phyloP scores from a whole-genome alignment of 2,329 filamentous ascomycete genomes.

The Aspergillus sergii region DNA sequence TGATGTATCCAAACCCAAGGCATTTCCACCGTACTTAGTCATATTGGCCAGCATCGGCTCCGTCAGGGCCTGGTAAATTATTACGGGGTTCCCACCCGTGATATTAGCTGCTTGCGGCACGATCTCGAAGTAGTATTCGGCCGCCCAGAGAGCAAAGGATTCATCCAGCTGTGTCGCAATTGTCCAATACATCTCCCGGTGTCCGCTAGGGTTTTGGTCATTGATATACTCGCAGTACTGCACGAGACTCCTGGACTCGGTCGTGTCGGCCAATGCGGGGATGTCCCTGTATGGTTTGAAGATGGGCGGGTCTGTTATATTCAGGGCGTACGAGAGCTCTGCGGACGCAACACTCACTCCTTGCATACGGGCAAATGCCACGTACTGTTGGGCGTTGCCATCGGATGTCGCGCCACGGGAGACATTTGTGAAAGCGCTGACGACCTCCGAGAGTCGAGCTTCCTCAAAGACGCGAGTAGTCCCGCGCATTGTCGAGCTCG shows the following conservation, averaged over 20 bases:
- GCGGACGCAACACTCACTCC: conserved; percentile 31
- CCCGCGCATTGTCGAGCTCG: conserved; percentile 43
- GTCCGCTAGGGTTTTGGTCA: conserved; percentile 33
- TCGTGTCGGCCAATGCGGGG: conserved; percentile 31
- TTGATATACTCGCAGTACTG: conserved; percentile 39
- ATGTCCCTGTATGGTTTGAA: conserved; percentile 42
- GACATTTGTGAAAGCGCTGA: conserved; percentile 38
- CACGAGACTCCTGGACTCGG: conserved; percentile 29
- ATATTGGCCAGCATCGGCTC: conserved; percentile 32
- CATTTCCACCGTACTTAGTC: conserved; percentile 20
- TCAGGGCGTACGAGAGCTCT: conserved; percentile 43
- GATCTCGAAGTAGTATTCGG: conserved; percentile 6
- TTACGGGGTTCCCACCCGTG: conserved; percentile 1
- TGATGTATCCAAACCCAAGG: conserved; percentile 8
- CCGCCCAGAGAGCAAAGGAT: conserved; percentile 26
- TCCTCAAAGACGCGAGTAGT: conserved; percentile 34
- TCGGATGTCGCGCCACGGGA: conserved; percentile 26
- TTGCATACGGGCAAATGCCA: conserved; percentile 32
- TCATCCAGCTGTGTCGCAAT: conserved; percentile 33
- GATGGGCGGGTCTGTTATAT: conserved; percentile 37
- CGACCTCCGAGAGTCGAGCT: conserved; percentile 31
- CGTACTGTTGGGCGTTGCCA: conserved; percentile 38
- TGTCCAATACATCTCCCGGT: conserved; percentile 36
- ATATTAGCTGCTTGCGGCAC: not conserved
- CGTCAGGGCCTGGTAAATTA: conserved; percentile 39